Conservation (phyloP, 257 asterid species). For the Handroanthus guayacan region DNA sequence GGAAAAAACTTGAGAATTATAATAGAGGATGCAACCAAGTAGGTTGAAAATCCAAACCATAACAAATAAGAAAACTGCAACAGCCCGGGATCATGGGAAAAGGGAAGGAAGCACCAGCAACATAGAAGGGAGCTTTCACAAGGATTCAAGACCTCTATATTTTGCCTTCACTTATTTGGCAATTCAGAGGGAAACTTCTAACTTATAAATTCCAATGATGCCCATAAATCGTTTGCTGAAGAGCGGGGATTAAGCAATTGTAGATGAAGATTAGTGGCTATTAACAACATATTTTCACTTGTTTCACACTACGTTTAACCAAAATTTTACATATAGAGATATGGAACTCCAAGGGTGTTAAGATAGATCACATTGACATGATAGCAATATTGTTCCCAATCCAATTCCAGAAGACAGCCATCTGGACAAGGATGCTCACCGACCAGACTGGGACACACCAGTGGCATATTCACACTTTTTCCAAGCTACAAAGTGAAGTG, state of each 20-base stretch:
- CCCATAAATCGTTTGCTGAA: neutral
- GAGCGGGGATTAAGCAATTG: neutral
- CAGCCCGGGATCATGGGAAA: constrained; percentile 1
- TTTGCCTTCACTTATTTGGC: neutral
- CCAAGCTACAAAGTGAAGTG: neutral
- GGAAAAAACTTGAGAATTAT: constrained; percentile 1
- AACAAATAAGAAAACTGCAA: neutral
- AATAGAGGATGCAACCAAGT: constrained; percentile 1
- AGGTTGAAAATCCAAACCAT: neutral
- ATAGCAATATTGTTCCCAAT: neutral
- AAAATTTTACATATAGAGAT: neutral
- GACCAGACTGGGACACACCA: neutral
- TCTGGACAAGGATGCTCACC: neutral
- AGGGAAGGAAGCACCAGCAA: neutral
- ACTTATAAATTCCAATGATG: neutral
- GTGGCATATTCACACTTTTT: neutral
- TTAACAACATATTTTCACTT: neutral
- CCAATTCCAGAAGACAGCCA: neutral
- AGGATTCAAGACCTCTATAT: neutral
- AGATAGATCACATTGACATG: neutral
- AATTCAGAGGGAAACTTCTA: neutral
- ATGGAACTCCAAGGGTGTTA: neutral
- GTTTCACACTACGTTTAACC: neutral
- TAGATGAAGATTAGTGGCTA: neutral
- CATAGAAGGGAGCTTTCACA: neutral